Base-by-base conservation (phyloP, 805 yeast genomes). In the Candida oleophila region DNA sequence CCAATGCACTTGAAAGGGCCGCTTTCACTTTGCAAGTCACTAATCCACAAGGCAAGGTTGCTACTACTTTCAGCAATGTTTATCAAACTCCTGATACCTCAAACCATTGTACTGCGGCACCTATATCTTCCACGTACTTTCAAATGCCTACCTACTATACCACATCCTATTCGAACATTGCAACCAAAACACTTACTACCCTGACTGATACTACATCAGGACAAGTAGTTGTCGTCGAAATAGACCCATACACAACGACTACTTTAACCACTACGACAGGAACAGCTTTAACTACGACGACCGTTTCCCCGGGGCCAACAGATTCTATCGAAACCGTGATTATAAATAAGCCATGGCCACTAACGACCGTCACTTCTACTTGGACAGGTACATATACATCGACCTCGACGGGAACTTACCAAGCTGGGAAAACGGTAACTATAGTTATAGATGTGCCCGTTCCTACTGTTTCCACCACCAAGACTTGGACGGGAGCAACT, bases 401-500 rank as follows among this genome's bases (percentile, higher is more conserved):
- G 11, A 46, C 51, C 11, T 30, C 48, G n/a, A n/a, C n/a, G n/a
- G n/a, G n/a, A n/a, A n/a, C n/a, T n/a, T n/a, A n/a, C n/a, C n/a
- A n/a, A n/a, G n/a, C n/a, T n/a, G n/a, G n/a, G n/a, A n/a, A n/a
- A n/a, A n/a, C n/a, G n/a, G n/a, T n/a, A n/a, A n/a, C n/a, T 15
- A 49, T 51, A 12, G 22, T 18, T 12, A 22, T 39, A 11, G 42
- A 39, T 14, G 33, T 39, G 14, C 42, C 42, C 11, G 5, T 12
- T 11, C 33, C 42, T 8, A 21, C n/a, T 5, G 4, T 21, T 4
- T 15, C 39, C 7, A 50, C 32, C 11, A 45, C 51, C 8, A 45
- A 42, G 38, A 51, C 57, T 1, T 53, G 55, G 53, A 50, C 58
- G 3, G 58, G 59, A 12, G 3, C 41, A 14, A 44, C 34, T 12